Evolutionary conservation across 2,329 filamentous ascomycete species (phyloP), one percentile per base, ranked within the genome.

Genomic region (Eutypella sp.): DNA sequence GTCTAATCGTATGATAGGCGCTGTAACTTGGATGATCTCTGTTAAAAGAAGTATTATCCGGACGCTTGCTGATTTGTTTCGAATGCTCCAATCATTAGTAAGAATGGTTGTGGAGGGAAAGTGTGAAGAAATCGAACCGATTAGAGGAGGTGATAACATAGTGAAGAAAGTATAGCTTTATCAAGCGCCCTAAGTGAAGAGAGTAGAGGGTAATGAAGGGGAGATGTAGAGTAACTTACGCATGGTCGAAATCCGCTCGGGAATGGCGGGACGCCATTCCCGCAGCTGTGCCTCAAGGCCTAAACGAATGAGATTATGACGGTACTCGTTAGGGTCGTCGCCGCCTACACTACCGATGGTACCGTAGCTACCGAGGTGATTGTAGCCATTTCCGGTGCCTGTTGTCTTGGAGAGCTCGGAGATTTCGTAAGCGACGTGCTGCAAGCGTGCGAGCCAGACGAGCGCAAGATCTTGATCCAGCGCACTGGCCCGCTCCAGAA

Each of bases 281-380:
- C 55, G 52, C 8, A 73, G 57, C 50, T 78, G 73, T 3, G 68
- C 57, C 47, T 75, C 72, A 23, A 78, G 65, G 0, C 75, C 75
- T 2, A 68, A 61, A n/a, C 73, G 55, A 48, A 78, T 63, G 16
- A 78, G 63, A 3, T 63, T 59, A 18, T 61, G 64, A 38, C 76
- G 71, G 46, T 73, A 66, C 31, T 68, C 60, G 47, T 56, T 62
- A 40, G 63, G 60, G n/a, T 47, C 43, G 22, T 29, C 25, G 25
- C 7, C 25, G 7, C 7, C 13, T 29, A 7, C 25, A 7, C 7
- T 29, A 7, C 25, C 25, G 7, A 13, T 29, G 7, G 7, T 13
- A 7, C 11, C 11, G 5, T n/a, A 11, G 29, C 29, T n/a, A n/a
- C 29, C 5, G 29, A 11, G 5, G 29, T n/a, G 11, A n/a, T 29